phyloP scores from a whole-genome alignment of 2,329 filamentous ascomycete genomes.

The Aspergillus flavus region DNA sequence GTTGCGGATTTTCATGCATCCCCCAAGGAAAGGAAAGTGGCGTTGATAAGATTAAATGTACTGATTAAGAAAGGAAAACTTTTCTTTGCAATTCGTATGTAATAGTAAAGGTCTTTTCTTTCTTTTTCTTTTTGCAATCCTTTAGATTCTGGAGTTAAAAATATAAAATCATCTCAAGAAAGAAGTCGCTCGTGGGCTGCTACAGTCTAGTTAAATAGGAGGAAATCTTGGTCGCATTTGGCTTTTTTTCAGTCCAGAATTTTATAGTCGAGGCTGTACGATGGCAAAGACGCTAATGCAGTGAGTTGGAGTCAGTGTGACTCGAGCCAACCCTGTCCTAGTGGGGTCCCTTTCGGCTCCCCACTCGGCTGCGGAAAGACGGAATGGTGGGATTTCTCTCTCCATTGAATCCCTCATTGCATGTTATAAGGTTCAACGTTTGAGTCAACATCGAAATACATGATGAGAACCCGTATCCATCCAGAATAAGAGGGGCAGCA shows the following conservation, averaged over 20 bases:
- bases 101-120: neutral
- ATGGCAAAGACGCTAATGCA: slow-evolving; percentile 3
- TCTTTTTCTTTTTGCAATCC: neutral
- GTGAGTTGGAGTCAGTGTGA: neutral
- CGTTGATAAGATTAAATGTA: neutral
- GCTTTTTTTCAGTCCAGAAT: neutral
- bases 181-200: neutral
- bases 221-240: neutral
- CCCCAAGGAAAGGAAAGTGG: neutral
- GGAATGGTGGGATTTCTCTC: neutral
- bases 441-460: neutral
- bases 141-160: neutral
- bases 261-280: neutral
- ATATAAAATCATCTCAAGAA: neutral
- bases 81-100: too few relatives aligned
- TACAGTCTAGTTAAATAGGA: neutral
- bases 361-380: neutral
- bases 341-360: neutral
- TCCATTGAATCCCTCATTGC: neutral
- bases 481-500: neutral
- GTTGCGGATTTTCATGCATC: neutral
- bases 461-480: neutral
- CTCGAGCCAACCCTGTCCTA: neutral
- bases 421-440: neutral
- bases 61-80: neutral